Conservation (phyloP, 805 yeast species). For the Zygoascus flipseniorum region DNA sequence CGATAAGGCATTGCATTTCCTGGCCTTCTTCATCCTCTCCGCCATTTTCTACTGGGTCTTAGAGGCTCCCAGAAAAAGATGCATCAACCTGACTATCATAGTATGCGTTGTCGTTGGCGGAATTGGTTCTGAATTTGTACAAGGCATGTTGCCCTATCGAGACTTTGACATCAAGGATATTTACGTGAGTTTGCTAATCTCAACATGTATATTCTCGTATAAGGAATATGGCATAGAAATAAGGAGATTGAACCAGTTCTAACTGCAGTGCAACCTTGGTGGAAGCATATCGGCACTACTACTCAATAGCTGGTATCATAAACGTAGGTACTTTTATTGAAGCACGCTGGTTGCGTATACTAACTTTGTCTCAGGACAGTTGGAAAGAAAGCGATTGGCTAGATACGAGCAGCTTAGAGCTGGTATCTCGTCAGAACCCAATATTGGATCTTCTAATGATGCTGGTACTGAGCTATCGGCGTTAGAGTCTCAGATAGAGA, state of each 20-base stretch:
- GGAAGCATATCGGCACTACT: conserved; percentile 29
- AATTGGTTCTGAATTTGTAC: conserved; percentile 33
- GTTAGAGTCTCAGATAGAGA: conserved; percentile 4
- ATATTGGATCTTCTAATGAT: not conserved
- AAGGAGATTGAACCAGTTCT: not conserved
- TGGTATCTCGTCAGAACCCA: conserved; percentile 8
- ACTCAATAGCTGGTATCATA: conserved; percentile 29
- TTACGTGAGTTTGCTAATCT: conserved; percentile 19
- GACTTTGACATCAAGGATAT: conserved; percentile 31
- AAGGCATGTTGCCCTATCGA: conserved; percentile 25
- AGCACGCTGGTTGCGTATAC: not conserved
- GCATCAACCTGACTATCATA: conserved; percentile 27
- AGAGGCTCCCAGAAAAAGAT: conserved; percentile 30
- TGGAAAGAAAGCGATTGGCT: conserved; percentile 23
- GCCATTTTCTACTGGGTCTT: conserved; percentile 35
- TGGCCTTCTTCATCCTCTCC: conserved; percentile 30
- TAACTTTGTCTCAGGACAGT: conserved; percentile 10
- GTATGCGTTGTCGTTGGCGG: conserved; percentile 31
- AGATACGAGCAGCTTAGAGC: conserved; percentile 24
- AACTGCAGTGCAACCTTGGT: conserved; percentile 25
- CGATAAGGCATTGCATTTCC: conserved; percentile 31
- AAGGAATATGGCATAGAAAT: not conserved
- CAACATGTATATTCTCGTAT: not conserved
- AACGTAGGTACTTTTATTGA: conserved; percentile 17
- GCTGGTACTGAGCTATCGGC: not conserved